A percentile compares a stretch with the other conserved stretches of the same genome.
Evolutionary conservation across 2,329 filamentous ascomycete genomes (phyloP).

Genomic region (Aspergillus sp.): DNA sequence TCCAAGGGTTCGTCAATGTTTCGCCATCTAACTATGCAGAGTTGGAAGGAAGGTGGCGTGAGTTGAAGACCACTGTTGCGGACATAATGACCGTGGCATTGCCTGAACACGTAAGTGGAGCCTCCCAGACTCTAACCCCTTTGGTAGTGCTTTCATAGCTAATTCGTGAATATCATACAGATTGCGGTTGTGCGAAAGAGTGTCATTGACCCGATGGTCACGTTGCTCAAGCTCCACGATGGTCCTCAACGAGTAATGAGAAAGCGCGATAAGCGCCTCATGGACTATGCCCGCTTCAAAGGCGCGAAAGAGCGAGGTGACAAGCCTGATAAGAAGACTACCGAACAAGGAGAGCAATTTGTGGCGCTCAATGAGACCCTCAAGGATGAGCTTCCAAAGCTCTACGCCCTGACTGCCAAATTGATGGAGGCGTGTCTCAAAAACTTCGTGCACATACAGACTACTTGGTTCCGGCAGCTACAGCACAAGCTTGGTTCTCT

Average conservation of each 20-base stretch:
- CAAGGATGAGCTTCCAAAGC: slow-evolving; percentile 84
- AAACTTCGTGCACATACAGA: slow-evolving; percentile 82
- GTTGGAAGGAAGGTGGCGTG: slow-evolving; percentile 90
- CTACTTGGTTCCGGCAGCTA: slow-evolving; percentile 79
- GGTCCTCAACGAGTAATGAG: slow-evolving; percentile 87
- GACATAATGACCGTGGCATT: slow-evolving; percentile 82
- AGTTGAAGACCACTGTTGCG: slow-evolving; percentile 81
- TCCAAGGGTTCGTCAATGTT: slow-evolving; percentile 77
- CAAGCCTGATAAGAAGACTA: slow-evolving; percentile 81
- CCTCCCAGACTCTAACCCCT: background rate
- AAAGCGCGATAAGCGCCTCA: slow-evolving; percentile 87
- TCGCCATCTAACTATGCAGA: slow-evolving; percentile 74
- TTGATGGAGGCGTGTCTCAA: slow-evolving; percentile 80
- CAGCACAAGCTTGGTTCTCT: slow-evolving; percentile 78
- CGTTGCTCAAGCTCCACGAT: slow-evolving; percentile 75
- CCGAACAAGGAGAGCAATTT: slow-evolving; percentile 84
- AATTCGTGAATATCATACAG: slow-evolving; percentile 33
- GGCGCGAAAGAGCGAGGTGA: slow-evolving; percentile 77
- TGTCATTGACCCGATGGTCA: slow-evolving; percentile 81
- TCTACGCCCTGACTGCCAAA: slow-evolving; percentile 78
- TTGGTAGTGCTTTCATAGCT: background rate
- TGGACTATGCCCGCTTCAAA: slow-evolving; percentile 83
- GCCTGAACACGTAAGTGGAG: slow-evolving; percentile 71
- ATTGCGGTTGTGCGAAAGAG: slow-evolving; percentile 70
- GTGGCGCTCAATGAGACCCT: slow-evolving; percentile 87